Evolutionary conservation across 805 yeast species (phyloP).

Genomic region (Wickerhamomyces mucosus): DNA sequence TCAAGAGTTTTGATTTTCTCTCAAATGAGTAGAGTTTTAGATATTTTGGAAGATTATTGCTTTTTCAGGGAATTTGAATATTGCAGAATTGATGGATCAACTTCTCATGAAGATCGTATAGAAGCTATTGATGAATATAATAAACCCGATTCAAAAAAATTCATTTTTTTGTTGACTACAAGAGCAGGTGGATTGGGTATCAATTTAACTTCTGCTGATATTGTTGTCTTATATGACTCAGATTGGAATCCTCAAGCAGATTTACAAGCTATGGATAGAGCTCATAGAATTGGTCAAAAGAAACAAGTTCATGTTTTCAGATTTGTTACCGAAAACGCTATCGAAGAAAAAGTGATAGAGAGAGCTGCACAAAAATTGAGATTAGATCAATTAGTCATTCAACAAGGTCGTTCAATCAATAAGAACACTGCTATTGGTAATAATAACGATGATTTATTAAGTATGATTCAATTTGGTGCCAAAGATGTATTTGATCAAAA

Average conservation of each 20-base stretch:
- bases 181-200: slow-evolving; percentile 97
- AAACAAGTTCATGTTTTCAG: slow-evolving; percentile 90
- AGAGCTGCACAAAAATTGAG: slow-evolving; percentile 92
- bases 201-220: slow-evolving; percentile 85
- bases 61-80: slow-evolving; percentile 73
- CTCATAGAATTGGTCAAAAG: slow-evolving; percentile 94
- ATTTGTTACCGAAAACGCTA: slow-evolving; percentile 91
- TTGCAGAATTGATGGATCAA: slow-evolving; percentile 89
- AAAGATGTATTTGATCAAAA: slow-evolving; percentile 65
- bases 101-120: slow-evolving; percentile 87
- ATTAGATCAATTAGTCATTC: slow-evolving; percentile 90
- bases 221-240: slow-evolving; percentile 80
- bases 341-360: slow-evolving; percentile 92
- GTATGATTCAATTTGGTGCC: slow-evolving; percentile 98
- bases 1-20: slow-evolving; percentile 87
- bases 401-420: slow-evolving; percentile 67
- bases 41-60: slow-evolving; percentile 89
- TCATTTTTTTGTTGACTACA: slow-evolving; percentile 79
- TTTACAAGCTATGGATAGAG: slow-evolving; percentile 96
- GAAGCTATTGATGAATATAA: slow-evolving; percentile 90
- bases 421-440: slow-evolving; percentile 44
- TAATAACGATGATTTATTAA: slow-evolving; percentile 74
- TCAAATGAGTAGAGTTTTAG: slow-evolving; percentile 86
- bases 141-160: slow-evolving; percentile 70
- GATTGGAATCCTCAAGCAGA: slow-evolving; percentile 99